phyloP scores from a whole-genome alignment of 192 early-diverging fungal genomes.

The Endogone sp. region DNA sequence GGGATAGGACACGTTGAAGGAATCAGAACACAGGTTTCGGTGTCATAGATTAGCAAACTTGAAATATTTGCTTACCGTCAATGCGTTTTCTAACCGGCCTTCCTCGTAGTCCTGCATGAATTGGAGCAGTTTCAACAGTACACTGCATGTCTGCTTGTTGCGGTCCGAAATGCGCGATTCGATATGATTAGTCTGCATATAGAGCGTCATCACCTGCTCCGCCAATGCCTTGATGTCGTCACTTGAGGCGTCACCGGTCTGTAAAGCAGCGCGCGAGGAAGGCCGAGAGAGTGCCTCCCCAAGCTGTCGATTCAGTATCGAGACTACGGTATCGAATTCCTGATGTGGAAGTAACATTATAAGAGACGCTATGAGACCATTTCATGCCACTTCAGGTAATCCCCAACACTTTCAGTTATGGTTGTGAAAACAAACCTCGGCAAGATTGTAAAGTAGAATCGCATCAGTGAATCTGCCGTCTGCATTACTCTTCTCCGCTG shows the following conservation, averaged over 20 bases:
- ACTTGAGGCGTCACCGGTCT: neutral
- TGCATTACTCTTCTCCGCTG: conserved; percentile 68
- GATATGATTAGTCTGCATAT: conserved; percentile 43
- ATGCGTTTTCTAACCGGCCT: conserved; percentile 54
- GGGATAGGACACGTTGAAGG: no score
- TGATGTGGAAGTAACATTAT: conserved; percentile 6
- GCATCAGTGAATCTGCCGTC: conserved; percentile 71
- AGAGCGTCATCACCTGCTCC: conserved; percentile 42
- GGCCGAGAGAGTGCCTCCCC: conserved; percentile 14
- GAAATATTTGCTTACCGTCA: conserved; percentile 27
- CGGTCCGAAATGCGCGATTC: conserved; percentile 27
- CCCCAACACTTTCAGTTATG: no score
- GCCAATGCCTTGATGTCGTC: conserved; percentile 43
- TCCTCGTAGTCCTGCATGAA: conserved; percentile 51
- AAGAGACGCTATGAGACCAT: no score
- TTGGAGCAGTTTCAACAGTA: conserved; percentile 55
- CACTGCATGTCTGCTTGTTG: conserved; percentile 48
- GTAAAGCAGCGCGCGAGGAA: neutral
- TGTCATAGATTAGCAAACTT: neutral
- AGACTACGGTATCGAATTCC: conserved; percentile 24
- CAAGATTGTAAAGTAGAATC: conserved; percentile 73
- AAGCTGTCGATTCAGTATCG: conserved; percentile 24
- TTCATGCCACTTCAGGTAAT: no score
- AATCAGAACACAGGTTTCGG: no score
- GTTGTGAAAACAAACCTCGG: conserved; percentile 48